Percentiles rank a stretch among this genome's conserved stretches.
Conservation (phyloP, 768 basidiomycete genomes). For the Cyclocybe cylindracea region DNA sequence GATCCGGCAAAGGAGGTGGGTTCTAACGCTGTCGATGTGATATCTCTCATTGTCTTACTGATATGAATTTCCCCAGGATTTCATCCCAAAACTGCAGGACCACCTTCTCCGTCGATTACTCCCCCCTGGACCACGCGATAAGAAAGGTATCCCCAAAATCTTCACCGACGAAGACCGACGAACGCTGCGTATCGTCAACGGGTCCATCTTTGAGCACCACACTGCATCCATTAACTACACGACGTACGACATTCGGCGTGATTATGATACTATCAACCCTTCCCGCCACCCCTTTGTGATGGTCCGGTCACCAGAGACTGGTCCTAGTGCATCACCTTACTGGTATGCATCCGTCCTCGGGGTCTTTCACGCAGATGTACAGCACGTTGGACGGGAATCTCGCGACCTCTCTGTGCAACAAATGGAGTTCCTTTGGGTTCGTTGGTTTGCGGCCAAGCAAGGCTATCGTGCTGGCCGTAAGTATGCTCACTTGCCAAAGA, state of each 20-base stretch:
- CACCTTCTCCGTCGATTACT: conserved; percentile 33
- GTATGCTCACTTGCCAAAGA: conserved; percentile 28
- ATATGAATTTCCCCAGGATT: conserved; percentile 24
- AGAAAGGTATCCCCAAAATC: conserved; percentile 28
- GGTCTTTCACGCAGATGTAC: conserved; percentile 20
- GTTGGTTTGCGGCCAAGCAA: conserved; percentile 34
- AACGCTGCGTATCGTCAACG: conserved; percentile 14
- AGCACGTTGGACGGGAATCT: conserved; percentile 12
- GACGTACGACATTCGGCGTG: conserved; percentile 25
- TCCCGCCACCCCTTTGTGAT: conserved; percentile 31
- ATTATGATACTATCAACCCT: conserved; percentile 28
- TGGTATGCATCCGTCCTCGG: conserved; percentile 25
- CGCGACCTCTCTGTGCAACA: not conserved
- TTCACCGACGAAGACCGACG: conserved; percentile 23
- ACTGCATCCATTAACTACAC: conserved; percentile 28
- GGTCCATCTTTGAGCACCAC: conserved; percentile 22
- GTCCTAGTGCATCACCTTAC: conserved; percentile 14
- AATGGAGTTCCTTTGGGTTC: conserved; percentile 44
- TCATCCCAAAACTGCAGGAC: conserved; percentile 32
- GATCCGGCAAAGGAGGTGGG: conserved; percentile 23
- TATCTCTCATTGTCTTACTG: not conserved
- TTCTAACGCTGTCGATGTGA: not conserved
- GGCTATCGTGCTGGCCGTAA: conserved; percentile 25
- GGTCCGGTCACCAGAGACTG: conserved; percentile 15
- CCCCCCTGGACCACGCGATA: conserved; percentile 20